These are phyloP conservation scores for Macaranga tanarius DNA, from an alignment of 441 rosid species.

Conservation along the genomic window DNA sequence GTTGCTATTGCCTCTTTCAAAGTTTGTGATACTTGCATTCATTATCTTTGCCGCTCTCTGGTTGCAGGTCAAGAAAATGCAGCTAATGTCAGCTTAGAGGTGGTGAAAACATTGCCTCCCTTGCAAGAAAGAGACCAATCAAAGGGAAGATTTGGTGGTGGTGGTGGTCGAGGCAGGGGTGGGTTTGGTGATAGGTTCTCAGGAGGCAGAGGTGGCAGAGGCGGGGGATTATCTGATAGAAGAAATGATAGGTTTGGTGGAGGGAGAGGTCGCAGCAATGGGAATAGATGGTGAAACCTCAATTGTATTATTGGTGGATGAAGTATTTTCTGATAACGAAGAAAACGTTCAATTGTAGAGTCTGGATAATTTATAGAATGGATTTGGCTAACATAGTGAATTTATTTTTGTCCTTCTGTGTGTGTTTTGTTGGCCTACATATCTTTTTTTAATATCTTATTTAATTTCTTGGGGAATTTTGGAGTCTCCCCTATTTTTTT, in stretches of 20 bases:
- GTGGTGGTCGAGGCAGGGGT: slow-evolving; percentile 43
- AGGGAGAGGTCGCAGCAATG: slow-evolving; percentile 35
- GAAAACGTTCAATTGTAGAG: slow-evolving; percentile 13
- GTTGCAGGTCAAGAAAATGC: slow-evolving; percentile 63
- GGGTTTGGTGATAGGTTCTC: slow-evolving; percentile 41
- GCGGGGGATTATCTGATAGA: slow-evolving; percentile 45
- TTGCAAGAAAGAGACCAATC: slow-evolving; percentile 71
- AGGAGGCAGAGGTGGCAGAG: slow-evolving; percentile 48
- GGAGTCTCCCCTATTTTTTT: slow-evolving; percentile 14
- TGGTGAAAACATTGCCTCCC: slow-evolving; percentile 61
- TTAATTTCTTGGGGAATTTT: slow-evolving; percentile 23
- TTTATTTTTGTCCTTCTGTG: background rate
- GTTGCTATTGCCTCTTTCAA: background rate
- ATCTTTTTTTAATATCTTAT: background rate
- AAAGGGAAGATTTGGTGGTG: slow-evolving; percentile 58
- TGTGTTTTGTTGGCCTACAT: background rate
- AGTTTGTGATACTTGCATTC: background rate
- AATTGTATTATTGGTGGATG: background rate
- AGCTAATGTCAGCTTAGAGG: slow-evolving; percentile 61
- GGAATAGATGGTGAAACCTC: slow-evolving; percentile 39
- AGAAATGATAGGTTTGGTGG: slow-evolving; percentile 44
- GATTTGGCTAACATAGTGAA: background rate
- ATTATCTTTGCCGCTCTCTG: background rate
- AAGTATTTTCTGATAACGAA: slow-evolving; percentile 17
- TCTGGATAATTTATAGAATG: background rate